phyloP scores from a whole-genome alignment of 768 basidiomycete species.

The button mushroom (Agaricus bisporus) region DNA sequence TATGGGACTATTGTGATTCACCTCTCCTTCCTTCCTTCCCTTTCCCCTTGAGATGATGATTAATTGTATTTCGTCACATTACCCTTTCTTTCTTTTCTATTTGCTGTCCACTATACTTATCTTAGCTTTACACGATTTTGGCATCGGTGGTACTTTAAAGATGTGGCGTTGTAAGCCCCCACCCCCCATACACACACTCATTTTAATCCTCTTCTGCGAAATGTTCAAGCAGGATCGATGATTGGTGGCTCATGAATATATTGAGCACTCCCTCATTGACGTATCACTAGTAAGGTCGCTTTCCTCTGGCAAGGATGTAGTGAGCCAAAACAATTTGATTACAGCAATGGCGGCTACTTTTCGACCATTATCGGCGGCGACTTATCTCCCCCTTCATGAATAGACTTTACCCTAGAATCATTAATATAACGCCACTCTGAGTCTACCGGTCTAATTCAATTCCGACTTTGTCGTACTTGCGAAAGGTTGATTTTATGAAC shows the following conservation, averaged over 20 bases:
- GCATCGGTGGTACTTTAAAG: neutral
- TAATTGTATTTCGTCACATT: neutral
- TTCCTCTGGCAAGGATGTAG: too few species aligned
- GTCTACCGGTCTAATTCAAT: too few species aligned
- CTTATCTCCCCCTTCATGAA: neutral
- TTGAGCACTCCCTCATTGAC: too few species aligned
- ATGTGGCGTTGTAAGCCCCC: neutral
- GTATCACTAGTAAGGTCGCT: too few species aligned
- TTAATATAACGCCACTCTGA: neutral
- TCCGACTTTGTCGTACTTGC: too few species aligned
- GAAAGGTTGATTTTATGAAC: too few species aligned
- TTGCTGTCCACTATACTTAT: neutral
- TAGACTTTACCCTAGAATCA: neutral
- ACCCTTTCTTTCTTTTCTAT: neutral
- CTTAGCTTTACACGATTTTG: neutral
- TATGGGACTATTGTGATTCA: constrained; percentile 58
- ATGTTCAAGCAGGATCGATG: too few species aligned
- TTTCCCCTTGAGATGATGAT: neutral
- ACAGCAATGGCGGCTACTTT: neutral
- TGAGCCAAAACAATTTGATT: too few species aligned
- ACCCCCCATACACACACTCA: too few species aligned
- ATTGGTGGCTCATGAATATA: neutral
- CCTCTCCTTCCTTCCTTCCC: neutral
- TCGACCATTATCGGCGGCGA: too few species aligned
- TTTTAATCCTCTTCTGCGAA: too few species aligned